Conservation (phyloP, 306 rosid species). For the Mimosa bimucronata region DNA sequence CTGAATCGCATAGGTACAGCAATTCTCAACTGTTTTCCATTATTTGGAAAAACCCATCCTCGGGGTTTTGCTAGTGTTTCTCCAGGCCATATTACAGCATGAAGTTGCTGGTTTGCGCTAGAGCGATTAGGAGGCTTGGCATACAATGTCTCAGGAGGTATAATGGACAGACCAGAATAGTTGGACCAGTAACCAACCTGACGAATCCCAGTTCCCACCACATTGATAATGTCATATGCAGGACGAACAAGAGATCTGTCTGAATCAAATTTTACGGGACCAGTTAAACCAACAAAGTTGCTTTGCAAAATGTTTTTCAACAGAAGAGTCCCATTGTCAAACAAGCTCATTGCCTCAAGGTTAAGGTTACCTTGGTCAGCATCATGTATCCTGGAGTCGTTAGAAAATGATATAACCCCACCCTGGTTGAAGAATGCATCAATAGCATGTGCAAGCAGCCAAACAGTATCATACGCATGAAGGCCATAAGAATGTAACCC, state of each 20-base stretch:
- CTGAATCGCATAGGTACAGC: constrained; percentile 84
- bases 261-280: constrained; percentile 63
- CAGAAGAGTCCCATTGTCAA: constrained; percentile 72
- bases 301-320: constrained; percentile 65
- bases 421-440: constrained; percentile 73
- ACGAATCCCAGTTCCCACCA: constrained; percentile 76
- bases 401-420: constrained; percentile 70
- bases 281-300: constrained; percentile 74
- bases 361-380: constrained; percentile 54
- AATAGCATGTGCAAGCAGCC: constrained; percentile 80
- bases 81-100: constrained; percentile 89
- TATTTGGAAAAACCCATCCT: constrained; percentile 97
- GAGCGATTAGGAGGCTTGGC: constrained; percentile 80
- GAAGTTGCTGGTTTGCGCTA: constrained; percentile 61
- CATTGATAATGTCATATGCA: constrained; percentile 79
- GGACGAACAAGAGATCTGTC: constrained; percentile 70
- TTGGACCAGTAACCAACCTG: constrained; percentile 92
- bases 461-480: constrained; percentile 86
- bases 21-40: constrained; percentile 74
- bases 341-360: constrained; percentile 84
- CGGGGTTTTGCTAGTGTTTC: constrained; percentile 76
- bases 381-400: constrained; percentile 56
- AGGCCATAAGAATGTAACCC: constrained; percentile 87
- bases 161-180: constrained; percentile 84
- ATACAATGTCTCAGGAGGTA: constrained; percentile 77